Conservation (phyloP, 2,329 filamentous ascomycete species). For the Hypocrella siamensis region DNA sequence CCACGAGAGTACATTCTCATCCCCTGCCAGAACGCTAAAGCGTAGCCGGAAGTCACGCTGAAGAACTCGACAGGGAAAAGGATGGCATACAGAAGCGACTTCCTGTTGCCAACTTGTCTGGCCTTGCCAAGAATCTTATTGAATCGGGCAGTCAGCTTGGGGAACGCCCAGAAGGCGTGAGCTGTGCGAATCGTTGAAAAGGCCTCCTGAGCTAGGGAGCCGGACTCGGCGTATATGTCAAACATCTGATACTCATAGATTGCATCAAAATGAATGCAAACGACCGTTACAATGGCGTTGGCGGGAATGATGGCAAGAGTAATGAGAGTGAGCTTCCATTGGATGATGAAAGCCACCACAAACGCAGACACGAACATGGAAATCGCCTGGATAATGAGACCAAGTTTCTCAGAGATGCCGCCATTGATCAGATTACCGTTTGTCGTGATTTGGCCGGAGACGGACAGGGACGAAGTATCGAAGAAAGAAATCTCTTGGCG, state of each 20-base stretch:
- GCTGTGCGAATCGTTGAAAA: slow-evolving; percentile 32
- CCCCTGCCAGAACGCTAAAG: slow-evolving; percentile 35
- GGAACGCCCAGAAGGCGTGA: slow-evolving; percentile 33
- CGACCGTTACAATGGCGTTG: slow-evolving; percentile 22
- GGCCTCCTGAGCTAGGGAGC: slow-evolving; percentile 30
- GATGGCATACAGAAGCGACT: slow-evolving; percentile 24
- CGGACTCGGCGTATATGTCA: slow-evolving; percentile 24
- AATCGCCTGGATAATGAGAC: slow-evolving; percentile 22
- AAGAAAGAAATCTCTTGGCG: slow-evolving; percentile 41
- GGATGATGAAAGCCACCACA: slow-evolving; percentile 22
- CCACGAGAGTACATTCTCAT: slow-evolving; percentile 27
- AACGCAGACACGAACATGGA: slow-evolving; percentile 24
- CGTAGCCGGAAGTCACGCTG: slow-evolving; percentile 30
- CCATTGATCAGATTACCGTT: slow-evolving; percentile 29
- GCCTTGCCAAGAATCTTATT: slow-evolving; percentile 25
- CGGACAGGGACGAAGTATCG: slow-evolving; percentile 27
- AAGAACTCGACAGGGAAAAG: slow-evolving; percentile 30
- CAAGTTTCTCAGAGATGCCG: slow-evolving; percentile 29
- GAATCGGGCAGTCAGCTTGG: slow-evolving; percentile 25
- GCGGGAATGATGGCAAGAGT: slow-evolving; percentile 28
- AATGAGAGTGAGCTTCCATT: slow-evolving; percentile 27
- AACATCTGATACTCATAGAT: slow-evolving; percentile 27
- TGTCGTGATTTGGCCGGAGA: slow-evolving; percentile 29
- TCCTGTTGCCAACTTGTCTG: slow-evolving; percentile 21
- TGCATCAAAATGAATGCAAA: slow-evolving; percentile 23